Conservation (phyloP, 2,329 filamentous ascomycete species). For the Fusarium duplospermum region DNA sequence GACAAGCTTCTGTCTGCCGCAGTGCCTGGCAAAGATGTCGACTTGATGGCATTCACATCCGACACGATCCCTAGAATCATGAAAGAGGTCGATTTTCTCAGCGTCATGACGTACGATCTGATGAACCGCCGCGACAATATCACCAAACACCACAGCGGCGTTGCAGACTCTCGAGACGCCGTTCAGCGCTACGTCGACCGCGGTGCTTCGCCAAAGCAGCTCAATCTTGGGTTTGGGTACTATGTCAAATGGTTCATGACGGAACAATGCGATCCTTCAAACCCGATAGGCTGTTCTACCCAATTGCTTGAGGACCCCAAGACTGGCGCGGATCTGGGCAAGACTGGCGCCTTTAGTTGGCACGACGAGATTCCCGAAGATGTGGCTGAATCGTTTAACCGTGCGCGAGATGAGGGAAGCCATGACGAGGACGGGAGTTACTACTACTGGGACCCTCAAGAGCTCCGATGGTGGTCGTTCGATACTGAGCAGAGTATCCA, state of each 20-base stretch:
- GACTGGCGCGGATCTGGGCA: slow-evolving; percentile 68
- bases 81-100: slow-evolving; percentile 72
- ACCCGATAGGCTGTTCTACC: slow-evolving; percentile 66
- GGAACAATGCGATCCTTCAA: slow-evolving; percentile 52
- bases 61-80: slow-evolving; percentile 69
- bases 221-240: slow-evolving; percentile 75
- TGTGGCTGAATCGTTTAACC: slow-evolving; percentile 66
- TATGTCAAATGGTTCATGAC: slow-evolving; percentile 74
- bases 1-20: slow-evolving; percentile 74
- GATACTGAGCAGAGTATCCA: slow-evolving; percentile 72
- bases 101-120: slow-evolving; percentile 76
- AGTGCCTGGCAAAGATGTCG: slow-evolving; percentile 71
- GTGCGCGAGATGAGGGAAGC: slow-evolving; percentile 62
- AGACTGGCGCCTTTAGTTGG: slow-evolving; percentile 70
- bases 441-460: slow-evolving; percentile 73
- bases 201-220: slow-evolving; percentile 62
- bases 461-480: slow-evolving; percentile 78
- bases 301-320: slow-evolving; percentile 67
- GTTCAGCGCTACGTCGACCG: slow-evolving; percentile 70
- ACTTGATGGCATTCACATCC: slow-evolving; percentile 75
- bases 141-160: slow-evolving; percentile 74
- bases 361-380: slow-evolving; percentile 65
- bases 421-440: slow-evolving; percentile 72
- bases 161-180: slow-evolving; percentile 64
- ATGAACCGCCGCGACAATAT: slow-evolving; percentile 75